A percentile compares a stretch with the other conserved stretches of the same genome.
Conservation (phyloP, 2,329 filamentous ascomycete species). For the Chaetomium sp. region DNA sequence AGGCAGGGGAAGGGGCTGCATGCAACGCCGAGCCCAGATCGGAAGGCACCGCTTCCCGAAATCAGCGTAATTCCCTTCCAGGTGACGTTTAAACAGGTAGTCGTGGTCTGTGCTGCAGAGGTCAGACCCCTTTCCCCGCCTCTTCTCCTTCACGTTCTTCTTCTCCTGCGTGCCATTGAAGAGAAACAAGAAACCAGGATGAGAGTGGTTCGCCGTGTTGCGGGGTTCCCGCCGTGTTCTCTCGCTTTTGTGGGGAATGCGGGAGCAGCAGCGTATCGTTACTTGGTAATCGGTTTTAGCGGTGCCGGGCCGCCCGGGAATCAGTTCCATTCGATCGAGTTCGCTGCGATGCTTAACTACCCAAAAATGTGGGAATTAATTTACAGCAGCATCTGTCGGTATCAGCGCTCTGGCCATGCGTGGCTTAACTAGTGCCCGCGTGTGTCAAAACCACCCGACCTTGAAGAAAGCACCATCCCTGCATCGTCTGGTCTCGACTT, state of each 20-base stretch:
- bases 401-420: not conserved
- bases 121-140: not conserved
- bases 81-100: not conserved
- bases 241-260: not conserved
- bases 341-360: not conserved
- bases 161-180: not conserved
- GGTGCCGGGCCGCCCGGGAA: not conserved
- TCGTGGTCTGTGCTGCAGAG: not conserved
- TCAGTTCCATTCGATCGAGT: not conserved
- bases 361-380: not conserved
- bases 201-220: not conserved
- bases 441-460: not conserved
- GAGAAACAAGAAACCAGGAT: not conserved
- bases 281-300: not conserved
- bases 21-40: conserved; percentile 7
- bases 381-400: not conserved
- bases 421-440: not conserved
- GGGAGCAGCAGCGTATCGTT: not conserved
- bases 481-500: not conserved
- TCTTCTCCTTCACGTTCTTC: not conserved
- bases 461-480: not conserved
- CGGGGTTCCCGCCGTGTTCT: not conserved
- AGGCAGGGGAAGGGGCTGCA: conserved; percentile 14
- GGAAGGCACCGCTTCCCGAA: not conserved
- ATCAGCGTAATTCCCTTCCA: not conserved